These are phyloP conservation scores for Cicer cuneatum DNA, from an alignment of 306 rosid species.

Conservation along the genomic window DNA sequence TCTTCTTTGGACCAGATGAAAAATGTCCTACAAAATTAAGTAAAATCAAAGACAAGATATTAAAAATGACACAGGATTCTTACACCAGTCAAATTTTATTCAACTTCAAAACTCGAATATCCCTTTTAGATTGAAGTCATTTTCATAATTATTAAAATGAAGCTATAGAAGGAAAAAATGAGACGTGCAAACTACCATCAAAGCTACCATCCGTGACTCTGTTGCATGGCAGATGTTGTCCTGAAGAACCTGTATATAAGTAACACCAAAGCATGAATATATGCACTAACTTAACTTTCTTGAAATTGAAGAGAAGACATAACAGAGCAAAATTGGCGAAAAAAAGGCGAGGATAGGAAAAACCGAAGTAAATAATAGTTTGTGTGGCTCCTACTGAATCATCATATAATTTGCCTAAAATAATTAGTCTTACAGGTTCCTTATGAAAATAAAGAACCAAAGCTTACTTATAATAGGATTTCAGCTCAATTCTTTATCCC, in stretches of 20 bases:
- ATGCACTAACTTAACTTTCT: constrained; percentile 2
- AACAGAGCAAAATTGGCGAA: constrained; percentile 32
- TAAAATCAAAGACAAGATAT: constrained; percentile 30
- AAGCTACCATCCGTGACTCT: background rate
- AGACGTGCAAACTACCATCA: constrained; percentile 13
- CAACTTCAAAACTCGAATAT: constrained; percentile 24
- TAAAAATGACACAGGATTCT: constrained; percentile 12
- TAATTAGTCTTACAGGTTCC: constrained; percentile 19
- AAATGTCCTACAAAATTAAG: constrained; percentile 55
- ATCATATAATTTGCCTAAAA: constrained; percentile 21
- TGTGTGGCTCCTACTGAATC: background rate
- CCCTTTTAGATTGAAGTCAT: constrained; percentile 12
- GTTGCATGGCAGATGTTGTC: constrained; percentile 35
- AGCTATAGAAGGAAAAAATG: constrained; percentile 7
- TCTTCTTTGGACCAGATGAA: constrained; percentile 76
- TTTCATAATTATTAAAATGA: constrained; percentile 14
- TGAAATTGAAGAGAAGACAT: constrained; percentile 13
- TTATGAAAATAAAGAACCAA: constrained; percentile 25
- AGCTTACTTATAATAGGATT: constrained; percentile 91
- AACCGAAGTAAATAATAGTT: constrained; percentile 5
- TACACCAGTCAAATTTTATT: constrained; percentile 19
- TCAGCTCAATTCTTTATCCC: constrained; percentile 77
- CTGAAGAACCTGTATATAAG: constrained; percentile 21
- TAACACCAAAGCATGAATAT: constrained; percentile 19
- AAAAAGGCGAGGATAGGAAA: constrained; percentile 9